Conservation (phyloP, 805 yeast species). For the Wickerhamomyces bisporus region DNA sequence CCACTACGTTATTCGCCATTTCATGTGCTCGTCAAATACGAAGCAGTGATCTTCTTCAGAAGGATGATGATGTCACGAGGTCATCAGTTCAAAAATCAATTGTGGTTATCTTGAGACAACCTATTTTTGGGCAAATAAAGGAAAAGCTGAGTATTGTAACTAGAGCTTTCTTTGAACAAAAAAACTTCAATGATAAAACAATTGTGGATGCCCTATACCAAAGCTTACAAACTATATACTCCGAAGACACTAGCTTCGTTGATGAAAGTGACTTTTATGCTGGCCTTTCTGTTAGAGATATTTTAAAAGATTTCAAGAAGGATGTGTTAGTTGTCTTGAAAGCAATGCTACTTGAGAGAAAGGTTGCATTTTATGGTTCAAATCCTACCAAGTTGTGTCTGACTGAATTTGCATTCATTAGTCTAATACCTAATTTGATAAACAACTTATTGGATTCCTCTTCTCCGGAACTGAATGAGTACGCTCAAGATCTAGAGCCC, state of each 20-base stretch:
- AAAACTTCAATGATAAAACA: conserved; percentile 63
- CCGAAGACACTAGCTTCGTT: conserved; percentile 19
- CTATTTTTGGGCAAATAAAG: conserved; percentile 81
- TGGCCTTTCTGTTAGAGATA: conserved; percentile 67
- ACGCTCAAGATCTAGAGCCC: conserved; percentile 44
- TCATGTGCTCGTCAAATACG: conserved; percentile 86
- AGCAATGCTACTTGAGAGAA: conserved; percentile 69
- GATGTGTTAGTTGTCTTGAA: conserved; percentile 67
- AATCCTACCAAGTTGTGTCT: conserved; percentile 78
- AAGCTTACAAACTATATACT: conserved; percentile 47
- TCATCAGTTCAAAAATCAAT: conserved; percentile 89
- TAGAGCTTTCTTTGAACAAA: conserved; percentile 77
- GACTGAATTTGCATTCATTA: conserved; percentile 76
- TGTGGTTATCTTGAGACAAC: conserved; percentile 80
- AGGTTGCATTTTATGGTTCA: conserved; percentile 70
- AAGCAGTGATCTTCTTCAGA: conserved; percentile 50
- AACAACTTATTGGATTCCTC: conserved; percentile 73
- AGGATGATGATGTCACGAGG: conserved; percentile 65
- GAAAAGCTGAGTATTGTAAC: conserved; percentile 91
- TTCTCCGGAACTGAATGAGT: conserved; percentile 61
- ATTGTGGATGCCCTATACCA: conserved; percentile 67
- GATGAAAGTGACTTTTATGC: conserved; percentile 60
- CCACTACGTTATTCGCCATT: conserved; percentile 85
- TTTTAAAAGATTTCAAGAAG: conserved; percentile 53
- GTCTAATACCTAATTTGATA: conserved; percentile 77